phyloP scores from a whole-genome alignment of 768 basidiomycete species.

The Tricholoma matsutake region DNA sequence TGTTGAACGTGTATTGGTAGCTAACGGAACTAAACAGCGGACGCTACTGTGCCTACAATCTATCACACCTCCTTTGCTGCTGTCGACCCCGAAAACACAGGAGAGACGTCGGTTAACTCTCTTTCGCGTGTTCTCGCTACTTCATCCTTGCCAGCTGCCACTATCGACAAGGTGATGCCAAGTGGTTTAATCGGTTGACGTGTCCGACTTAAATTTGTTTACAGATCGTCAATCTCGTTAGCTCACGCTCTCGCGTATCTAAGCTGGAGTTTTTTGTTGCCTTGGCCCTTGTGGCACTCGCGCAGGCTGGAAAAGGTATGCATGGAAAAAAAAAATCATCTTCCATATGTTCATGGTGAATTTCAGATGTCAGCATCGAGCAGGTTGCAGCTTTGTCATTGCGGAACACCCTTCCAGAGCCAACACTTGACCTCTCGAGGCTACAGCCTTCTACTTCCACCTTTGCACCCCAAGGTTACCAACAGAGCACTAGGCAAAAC shows the following conservation, averaged over 20 bases:
- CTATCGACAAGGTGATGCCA: conserved; percentile 68
- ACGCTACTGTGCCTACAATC: conserved; percentile 75
- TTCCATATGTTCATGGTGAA: conserved; percentile 4
- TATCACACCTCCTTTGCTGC: conserved; percentile 73
- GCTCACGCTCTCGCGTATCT: conserved; percentile 75
- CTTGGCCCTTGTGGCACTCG: conserved; percentile 81
- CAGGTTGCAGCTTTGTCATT: conserved; percentile 74
- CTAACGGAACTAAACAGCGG: conserved; percentile 43
- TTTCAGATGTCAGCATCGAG: conserved; percentile 73
- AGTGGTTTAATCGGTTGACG: neutral
- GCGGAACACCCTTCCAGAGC: conserved; percentile 76
- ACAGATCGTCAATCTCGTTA: conserved; percentile 91
- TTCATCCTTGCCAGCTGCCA: conserved; percentile 75
- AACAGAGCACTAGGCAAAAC: conserved; percentile 38
- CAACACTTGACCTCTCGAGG: conserved; percentile 59
- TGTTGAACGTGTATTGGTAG: neutral
- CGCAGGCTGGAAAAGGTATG: conserved; percentile 77
- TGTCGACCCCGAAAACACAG: conserved; percentile 67
- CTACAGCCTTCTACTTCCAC: conserved; percentile 53
- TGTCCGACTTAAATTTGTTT: neutral
- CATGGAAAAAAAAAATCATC: neutral
- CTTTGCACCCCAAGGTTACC: conserved; percentile 35
- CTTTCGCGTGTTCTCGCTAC: conserved; percentile 78
- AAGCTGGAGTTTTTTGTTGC: conserved; percentile 92
- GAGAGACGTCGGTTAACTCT: conserved; percentile 80